phyloP scores from a whole-genome alignment of 345 rosid genomes.

The Microcos paniculata region DNA sequence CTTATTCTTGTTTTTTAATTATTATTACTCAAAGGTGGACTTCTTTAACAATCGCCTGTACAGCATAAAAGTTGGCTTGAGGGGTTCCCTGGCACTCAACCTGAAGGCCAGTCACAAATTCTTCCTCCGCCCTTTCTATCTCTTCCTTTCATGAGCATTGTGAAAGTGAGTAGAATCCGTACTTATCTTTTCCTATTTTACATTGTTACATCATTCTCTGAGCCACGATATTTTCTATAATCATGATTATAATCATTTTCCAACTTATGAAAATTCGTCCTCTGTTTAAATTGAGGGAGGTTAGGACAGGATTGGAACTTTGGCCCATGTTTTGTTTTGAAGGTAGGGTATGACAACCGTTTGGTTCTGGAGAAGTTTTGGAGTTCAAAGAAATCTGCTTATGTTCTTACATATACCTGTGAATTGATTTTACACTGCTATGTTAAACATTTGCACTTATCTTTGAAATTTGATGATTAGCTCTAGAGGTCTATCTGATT shows the following conservation, averaged over 20 bases:
- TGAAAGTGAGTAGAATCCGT: conserved; percentile 51
- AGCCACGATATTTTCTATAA: neutral
- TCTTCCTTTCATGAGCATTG: conserved; percentile 93
- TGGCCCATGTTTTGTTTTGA: neutral
- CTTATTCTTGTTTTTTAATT: neutral
- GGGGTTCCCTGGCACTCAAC: conserved; percentile 54
- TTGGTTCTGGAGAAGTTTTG: neutral
- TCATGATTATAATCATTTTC: no score
- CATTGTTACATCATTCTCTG: neutral
- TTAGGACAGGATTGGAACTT: neutral
- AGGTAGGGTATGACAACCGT: neutral
- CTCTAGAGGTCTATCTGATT: conserved; percentile 8
- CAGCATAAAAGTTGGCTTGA: conserved; percentile 82
- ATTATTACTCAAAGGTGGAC: conserved; percentile 69
- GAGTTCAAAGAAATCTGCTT: conserved; percentile 2
- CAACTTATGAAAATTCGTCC: no score
- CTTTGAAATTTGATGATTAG: neutral
- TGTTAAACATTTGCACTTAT: conserved; percentile 1
- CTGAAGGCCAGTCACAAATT: conserved; percentile 36
- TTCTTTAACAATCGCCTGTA: conserved; percentile 85
- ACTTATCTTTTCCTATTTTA: neutral
- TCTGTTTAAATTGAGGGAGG: no score
- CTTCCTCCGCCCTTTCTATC: conserved; percentile 73
- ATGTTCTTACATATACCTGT: neutral
- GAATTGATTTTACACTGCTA: neutral